Percentiles rank a stretch among this genome's conserved stretches.
These are phyloP conservation scores for Aspergillus hortae DNA, from an alignment of 2,329 filamentous ascomycete genomes.

Conservation along the genomic window DNA sequence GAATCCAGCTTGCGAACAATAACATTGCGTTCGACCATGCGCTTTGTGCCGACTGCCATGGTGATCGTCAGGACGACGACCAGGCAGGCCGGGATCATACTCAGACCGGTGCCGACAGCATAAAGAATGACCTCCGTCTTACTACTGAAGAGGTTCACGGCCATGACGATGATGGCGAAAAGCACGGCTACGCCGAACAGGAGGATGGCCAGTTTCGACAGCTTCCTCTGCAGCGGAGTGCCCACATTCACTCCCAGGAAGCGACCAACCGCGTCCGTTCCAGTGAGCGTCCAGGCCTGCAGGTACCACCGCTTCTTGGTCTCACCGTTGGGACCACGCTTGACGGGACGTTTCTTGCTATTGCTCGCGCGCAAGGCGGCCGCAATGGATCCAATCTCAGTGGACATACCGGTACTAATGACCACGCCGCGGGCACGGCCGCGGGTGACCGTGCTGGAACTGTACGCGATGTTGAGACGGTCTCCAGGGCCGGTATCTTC, in stretches of 20 bases:
- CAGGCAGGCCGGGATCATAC: conserved; percentile 58
- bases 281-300: conserved; percentile 46
- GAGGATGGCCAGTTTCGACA: conserved; percentile 61
- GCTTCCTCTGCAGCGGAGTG: conserved; percentile 63
- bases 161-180: conserved; percentile 65
- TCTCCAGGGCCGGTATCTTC: conserved; percentile 54
- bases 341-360: conserved; percentile 46
- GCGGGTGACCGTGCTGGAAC: conserved; percentile 56
- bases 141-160: conserved; percentile 53
- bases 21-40: conserved; percentile 51
- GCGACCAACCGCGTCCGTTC: conserved; percentile 53
- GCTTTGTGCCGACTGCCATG: conserved; percentile 57
- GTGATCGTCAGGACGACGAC: conserved; percentile 64
- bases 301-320: conserved; percentile 48
- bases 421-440: conserved; percentile 56
- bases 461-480: conserved; percentile 56
- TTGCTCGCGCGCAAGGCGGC: conserved; percentile 57
- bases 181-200: conserved; percentile 62
- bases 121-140: conserved; percentile 59
- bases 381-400: conserved; percentile 61
- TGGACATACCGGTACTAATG: conserved; percentile 56
- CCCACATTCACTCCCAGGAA: conserved; percentile 65
- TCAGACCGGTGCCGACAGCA: conserved; percentile 54
- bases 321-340: conserved; percentile 46
- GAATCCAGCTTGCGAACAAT: conserved; percentile 54